A percentile compares a stretch with the other conserved stretches of the same genome.
These are phyloP conservation scores for Solanum chmielewskii DNA, from an alignment of 257 asterid species.

Conservation along the genomic window DNA sequence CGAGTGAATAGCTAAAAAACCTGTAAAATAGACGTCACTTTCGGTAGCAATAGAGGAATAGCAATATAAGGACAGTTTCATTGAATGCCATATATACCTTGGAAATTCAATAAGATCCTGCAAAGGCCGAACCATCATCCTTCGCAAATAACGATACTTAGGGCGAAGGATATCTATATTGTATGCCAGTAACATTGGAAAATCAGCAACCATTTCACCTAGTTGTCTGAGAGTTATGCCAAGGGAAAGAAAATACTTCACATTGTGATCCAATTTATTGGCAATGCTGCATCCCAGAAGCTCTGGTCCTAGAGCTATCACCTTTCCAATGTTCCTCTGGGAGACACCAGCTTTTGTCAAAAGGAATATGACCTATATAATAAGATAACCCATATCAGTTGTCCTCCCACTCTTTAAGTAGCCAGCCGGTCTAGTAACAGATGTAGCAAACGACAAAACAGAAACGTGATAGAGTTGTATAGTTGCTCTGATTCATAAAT, in stretches of 20 bases:
- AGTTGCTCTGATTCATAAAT: neutral
- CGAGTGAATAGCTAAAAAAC: conserved; percentile 95
- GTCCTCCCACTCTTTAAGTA: neutral
- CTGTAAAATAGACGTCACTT: conserved; percentile 16
- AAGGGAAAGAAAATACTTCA: conserved; percentile 74
- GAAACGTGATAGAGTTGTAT: neutral
- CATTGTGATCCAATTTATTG: conserved; percentile 72
- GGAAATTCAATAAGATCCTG: conserved; percentile 81
- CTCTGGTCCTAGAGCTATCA: conserved; percentile 70
- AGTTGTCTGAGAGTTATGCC: conserved; percentile 54
- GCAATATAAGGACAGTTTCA: neutral
- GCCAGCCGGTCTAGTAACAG: neutral
- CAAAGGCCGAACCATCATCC: conserved; percentile 82
- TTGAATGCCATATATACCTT: conserved; percentile 33
- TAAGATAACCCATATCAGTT: neutral
- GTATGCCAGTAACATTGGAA: conserved; percentile 77
- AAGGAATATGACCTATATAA: conserved; percentile 65
- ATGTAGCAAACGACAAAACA: neutral
- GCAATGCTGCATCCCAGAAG: conserved; percentile 85
- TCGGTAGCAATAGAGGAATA: neutral
- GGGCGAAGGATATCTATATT: conserved; percentile 77
- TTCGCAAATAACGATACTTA: conserved; percentile 71
- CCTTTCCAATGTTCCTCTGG: conserved; percentile 68
- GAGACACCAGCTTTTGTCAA: conserved; percentile 84
- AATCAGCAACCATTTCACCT: conserved; percentile 77